Evolutionary conservation across 768 basidiomycete genomes (phyloP).

Genomic region (Calocybe indica): DNA sequence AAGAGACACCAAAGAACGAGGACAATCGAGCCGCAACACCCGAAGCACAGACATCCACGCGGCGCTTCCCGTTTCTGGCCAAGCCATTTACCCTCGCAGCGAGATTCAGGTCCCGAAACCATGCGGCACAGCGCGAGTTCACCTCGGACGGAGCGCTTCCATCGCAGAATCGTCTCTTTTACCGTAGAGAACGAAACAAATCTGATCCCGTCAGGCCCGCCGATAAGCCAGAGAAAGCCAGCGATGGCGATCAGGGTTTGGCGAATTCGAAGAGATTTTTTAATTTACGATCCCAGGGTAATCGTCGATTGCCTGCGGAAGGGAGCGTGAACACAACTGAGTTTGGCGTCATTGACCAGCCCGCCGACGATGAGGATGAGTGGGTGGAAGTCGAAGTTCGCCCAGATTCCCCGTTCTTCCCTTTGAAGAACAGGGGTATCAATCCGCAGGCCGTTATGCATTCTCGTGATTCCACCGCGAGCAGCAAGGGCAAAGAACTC

Average conservation of each 20-base stretch:
- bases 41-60: background rate
- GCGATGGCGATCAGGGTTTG: conserved; percentile 1
- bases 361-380: conserved; percentile 9
- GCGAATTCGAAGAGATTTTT: conserved; percentile 6
- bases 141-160: no score
- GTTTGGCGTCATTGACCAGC: background rate
- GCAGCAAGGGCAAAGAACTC: no score
- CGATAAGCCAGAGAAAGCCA: background rate
- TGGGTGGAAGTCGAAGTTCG: conserved; percentile 15
- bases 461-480: no score
- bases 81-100: background rate
- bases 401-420: conserved; percentile 9
- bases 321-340: background rate
- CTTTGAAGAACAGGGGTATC: conserved; percentile 10
- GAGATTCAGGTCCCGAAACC: background rate
- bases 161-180: no score
- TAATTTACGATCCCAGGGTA: background rate
- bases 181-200: background rate
- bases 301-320: background rate
- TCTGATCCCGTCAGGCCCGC: background rate
- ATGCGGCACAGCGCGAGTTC: no score
- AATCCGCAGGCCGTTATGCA: conserved; percentile 1
- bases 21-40: conserved; percentile 10
- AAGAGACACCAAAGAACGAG: conserved; percentile 9
- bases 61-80: background rate